phyloP scores from a whole-genome alignment of 768 basidiomycete species.

The Lactarius sanguifluus region DNA sequence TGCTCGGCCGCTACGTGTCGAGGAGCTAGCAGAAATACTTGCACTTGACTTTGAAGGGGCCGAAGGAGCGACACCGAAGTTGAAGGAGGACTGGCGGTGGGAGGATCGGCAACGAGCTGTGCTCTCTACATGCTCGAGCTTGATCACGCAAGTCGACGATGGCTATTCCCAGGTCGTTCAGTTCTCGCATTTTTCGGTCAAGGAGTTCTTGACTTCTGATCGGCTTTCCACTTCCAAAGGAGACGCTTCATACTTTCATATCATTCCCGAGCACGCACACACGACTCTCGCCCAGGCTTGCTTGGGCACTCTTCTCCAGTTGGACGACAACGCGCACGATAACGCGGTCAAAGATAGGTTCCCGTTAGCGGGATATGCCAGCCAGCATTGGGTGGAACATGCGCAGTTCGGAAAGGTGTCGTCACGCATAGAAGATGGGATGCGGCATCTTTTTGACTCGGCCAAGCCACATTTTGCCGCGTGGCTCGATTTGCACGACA shows the following conservation, averaged over 20 bases:
- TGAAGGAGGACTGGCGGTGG: neutral
- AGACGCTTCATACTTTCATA: neutral
- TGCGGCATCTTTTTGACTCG: neutral
- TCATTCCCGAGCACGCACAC: neutral
- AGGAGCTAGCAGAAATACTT: neutral
- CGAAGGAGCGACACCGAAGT: neutral
- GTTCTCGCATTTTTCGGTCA: constrained; percentile 1
- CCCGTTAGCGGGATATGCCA: neutral
- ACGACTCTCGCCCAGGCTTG: neutral
- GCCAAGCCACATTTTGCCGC: neutral
- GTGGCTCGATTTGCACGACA: neutral
- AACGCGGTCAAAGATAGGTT: neutral
- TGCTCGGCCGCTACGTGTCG: neutral
- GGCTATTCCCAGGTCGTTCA: neutral
- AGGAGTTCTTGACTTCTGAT: neutral
- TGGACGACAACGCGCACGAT: neutral
- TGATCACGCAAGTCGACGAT: neutral
- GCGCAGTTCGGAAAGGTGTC: neutral
- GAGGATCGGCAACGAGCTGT: neutral
- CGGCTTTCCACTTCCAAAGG: neutral
- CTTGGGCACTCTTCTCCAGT: neutral
- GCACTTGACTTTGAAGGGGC: neutral
- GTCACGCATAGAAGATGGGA: neutral
- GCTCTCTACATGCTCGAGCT: neutral
- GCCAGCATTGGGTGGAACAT: neutral